These are phyloP conservation scores for Phtheirospermum japonicum DNA, from an alignment of 257 asterid genomes.

Conservation along the genomic window DNA sequence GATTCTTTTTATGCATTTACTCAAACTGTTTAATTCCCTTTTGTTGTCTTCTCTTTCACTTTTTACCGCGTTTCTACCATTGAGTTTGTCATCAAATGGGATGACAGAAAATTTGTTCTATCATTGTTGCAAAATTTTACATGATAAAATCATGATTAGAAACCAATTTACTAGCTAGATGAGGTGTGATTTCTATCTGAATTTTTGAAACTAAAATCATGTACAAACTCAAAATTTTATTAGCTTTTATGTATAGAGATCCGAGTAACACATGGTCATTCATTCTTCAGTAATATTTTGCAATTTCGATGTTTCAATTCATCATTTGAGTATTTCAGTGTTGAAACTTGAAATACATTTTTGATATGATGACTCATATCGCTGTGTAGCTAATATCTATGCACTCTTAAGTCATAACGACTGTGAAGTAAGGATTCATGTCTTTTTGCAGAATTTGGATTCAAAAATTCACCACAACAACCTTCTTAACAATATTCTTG, in stretches of 20 bases:
- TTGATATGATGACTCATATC: background rate
- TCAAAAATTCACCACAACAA: constrained; percentile 84
- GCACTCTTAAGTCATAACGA: background rate
- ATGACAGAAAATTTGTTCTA: background rate
- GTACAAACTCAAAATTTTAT: background rate
- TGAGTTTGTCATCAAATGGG: background rate
- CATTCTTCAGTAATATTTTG: background rate
- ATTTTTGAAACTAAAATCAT: background rate
- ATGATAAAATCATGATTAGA: background rate
- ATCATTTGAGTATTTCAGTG: background rate
- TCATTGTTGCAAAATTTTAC: background rate
- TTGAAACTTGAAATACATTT: constrained; percentile 8
- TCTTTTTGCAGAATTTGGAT: constrained; percentile 61
- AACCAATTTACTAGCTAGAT: background rate
- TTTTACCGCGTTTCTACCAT: constrained; percentile 1
- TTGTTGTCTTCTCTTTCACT: background rate
- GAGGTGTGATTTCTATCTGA: background rate
- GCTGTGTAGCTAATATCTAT: background rate
- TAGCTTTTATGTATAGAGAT: background rate
- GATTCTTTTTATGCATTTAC: background rate
- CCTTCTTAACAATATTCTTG: constrained; percentile 78
- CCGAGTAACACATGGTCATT: constrained; percentile 12
- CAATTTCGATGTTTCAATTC: background rate
- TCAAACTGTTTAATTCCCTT: background rate
- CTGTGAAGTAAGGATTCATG: background rate